phyloP scores from a whole-genome alignment of 208 protist species.

The Leishmania aethiopica region DNA sequence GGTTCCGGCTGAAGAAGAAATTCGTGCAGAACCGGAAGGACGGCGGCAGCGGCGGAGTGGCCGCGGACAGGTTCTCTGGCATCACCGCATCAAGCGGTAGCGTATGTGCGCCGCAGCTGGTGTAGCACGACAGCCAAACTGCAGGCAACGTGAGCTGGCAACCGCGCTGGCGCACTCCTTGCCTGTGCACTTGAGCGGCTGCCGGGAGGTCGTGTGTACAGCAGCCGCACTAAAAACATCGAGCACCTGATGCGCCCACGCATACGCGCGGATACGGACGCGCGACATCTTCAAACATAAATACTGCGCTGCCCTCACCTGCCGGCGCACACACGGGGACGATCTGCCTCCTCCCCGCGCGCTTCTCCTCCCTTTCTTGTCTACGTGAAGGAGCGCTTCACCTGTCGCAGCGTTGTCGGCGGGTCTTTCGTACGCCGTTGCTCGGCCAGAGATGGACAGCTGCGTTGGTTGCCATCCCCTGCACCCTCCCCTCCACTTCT shows the following conservation, averaged over 20 bases:
- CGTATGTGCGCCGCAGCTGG: constrained; percentile 11
- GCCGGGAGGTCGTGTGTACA: neutral
- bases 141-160: neutral
- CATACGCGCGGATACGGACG: neutral
- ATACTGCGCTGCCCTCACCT: neutral
- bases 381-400: neutral
- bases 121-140: neutral
- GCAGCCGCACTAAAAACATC: neutral
- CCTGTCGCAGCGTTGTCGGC: neutral
- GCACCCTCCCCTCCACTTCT: neutral
- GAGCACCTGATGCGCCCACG: neutral
- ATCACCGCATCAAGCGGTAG: neutral
- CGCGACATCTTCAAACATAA: neutral
- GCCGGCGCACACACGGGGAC: neutral
- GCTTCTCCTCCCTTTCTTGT: neutral
- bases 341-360: neutral
- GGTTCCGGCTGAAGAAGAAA: constrained; percentile 42
- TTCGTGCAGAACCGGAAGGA: constrained; percentile 23
- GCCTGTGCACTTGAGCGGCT: neutral
- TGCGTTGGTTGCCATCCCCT: neutral
- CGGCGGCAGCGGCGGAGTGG: neutral
- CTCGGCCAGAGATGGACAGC: neutral
- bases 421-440: neutral
- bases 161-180: neutral
- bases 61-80: neutral